A percentile compares a stretch with the other conserved stretches of the same genome.
These are phyloP conservation scores for Cladosporium halotolerans DNA, from an alignment of 2,329 filamentous ascomycete species.

Conservation along the genomic window DNA sequence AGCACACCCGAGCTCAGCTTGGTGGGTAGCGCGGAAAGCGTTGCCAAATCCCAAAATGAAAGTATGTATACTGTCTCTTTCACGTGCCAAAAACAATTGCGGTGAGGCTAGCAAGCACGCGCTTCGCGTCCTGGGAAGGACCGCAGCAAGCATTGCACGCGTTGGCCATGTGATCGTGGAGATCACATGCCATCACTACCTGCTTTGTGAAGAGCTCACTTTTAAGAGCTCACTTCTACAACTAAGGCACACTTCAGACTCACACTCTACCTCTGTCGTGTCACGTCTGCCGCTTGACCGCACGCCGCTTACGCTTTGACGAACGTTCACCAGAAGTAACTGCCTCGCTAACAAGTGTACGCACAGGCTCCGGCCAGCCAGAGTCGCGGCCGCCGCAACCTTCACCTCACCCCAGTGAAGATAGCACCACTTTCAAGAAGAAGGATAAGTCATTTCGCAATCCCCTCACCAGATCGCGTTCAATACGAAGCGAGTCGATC, in stretches of 20 bases:
- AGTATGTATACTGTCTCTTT: slow-evolving; percentile 15
- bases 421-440: slow-evolving; percentile 20
- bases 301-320: neutral
- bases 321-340: neutral
- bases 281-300: neutral
- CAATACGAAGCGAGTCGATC: slow-evolving; percentile 27
- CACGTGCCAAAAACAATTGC: neutral
- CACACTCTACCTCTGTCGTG: neutral
- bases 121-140: neutral
- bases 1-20: slow-evolving; percentile 44
- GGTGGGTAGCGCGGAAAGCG: slow-evolving; percentile 27
- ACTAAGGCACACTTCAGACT: too few relatives aligned
- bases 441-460: slow-evolving; percentile 25
- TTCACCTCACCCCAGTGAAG: slow-evolving; percentile 23
- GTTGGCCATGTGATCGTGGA: slow-evolving; percentile 8
- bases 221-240: too few relatives aligned
- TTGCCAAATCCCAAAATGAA: slow-evolving; percentile 21
- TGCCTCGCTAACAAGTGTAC: neutral
- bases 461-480: slow-evolving; percentile 23
- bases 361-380: neutral
- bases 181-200: neutral
- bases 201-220: too few relatives aligned
- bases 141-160: neutral
- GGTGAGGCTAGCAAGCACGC: neutral
- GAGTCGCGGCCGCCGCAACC: slow-evolving; percentile 18